Evolutionary conservation across 306 rosid genomes (phyloP).

Genomic region (Corylus heterophylla): DNA sequence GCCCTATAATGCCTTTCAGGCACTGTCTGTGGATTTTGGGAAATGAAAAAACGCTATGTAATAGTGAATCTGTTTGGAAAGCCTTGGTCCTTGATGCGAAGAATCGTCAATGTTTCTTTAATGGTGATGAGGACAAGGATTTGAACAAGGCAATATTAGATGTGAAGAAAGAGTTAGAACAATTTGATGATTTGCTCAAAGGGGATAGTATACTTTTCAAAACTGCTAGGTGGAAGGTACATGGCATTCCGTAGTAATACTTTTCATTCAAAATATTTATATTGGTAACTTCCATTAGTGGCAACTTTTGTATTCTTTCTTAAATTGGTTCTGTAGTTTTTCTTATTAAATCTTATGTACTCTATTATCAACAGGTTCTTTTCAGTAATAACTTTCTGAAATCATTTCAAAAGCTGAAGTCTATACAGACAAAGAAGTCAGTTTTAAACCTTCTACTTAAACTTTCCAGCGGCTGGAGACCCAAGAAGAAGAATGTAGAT

Average conservation of each 20-base stretch:
- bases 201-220: conserved; percentile 53
- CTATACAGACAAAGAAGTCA: conserved; percentile 38
- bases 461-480: conserved; percentile 78
- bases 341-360: not conserved
- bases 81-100: conserved; percentile 56
- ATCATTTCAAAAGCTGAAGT: conserved; percentile 56
- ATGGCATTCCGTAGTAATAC: not conserved
- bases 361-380: conserved; percentile 41
- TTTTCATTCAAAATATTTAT: not conserved
- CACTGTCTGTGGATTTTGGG: conserved; percentile 83
- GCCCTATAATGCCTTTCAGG: conserved; percentile 38
- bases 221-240: conserved; percentile 77
- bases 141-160: conserved; percentile 59
- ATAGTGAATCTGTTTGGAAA: conserved; percentile 58
- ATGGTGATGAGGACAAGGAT: conserved; percentile 64
- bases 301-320: not conserved
- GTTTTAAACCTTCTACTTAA: conserved; percentile 54
- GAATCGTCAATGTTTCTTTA: conserved; percentile 58
- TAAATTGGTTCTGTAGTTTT: not conserved
- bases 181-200: conserved; percentile 69
- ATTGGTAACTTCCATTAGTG: not conserved
- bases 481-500: conserved; percentile 40
- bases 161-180: conserved; percentile 57
- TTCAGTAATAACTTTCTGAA: conserved; percentile 69
- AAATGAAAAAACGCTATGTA: conserved; percentile 46